Conservation (phyloP, 176 grass and related monocot species). For the Cenchrus americanus region DNA sequence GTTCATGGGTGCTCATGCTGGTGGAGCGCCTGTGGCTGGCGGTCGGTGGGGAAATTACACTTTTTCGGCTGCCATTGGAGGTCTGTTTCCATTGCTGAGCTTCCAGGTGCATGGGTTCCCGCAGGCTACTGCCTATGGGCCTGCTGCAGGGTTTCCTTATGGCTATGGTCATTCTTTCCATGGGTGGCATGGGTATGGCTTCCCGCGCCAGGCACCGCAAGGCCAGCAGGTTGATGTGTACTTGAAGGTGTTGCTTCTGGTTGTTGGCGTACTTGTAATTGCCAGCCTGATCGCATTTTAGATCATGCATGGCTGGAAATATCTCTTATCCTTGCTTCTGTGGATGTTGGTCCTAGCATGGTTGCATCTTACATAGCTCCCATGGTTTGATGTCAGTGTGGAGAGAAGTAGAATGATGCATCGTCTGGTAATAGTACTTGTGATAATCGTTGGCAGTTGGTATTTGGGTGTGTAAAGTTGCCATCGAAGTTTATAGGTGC, state of each 20-base stretch:
- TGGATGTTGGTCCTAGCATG: constrained; percentile 40
- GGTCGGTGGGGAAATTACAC: constrained; percentile 84
- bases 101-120: constrained; percentile 93
- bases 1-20: constrained; percentile 54
- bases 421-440: constrained; percentile 1
- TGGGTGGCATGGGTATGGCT: constrained; percentile 69
- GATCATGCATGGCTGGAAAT: constrained; percentile 42
- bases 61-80: constrained; percentile 79
- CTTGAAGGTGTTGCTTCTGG: constrained; percentile 60
- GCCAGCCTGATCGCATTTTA: constrained; percentile 77
- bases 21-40: constrained; percentile 45
- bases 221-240: constrained; percentile 71
- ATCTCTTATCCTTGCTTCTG: constrained; percentile 38
- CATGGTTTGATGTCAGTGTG: constrained; percentile 42
- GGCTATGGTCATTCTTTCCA: constrained; percentile 70
- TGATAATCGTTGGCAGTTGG: constrained; percentile 23
- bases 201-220: constrained; percentile 56
- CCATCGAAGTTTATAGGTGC: neutral
- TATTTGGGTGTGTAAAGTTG: neutral
- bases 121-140: constrained; percentile 56
- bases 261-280: constrained; percentile 71
- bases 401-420: constrained; percentile 32
- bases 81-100: constrained; percentile 78
- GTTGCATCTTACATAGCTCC: constrained; percentile 55
- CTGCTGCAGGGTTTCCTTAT: constrained; percentile 65